Base-by-base conservation (phyloP, 352 stramenopile genomes). In the Globisporangium orthogonon region DNA sequence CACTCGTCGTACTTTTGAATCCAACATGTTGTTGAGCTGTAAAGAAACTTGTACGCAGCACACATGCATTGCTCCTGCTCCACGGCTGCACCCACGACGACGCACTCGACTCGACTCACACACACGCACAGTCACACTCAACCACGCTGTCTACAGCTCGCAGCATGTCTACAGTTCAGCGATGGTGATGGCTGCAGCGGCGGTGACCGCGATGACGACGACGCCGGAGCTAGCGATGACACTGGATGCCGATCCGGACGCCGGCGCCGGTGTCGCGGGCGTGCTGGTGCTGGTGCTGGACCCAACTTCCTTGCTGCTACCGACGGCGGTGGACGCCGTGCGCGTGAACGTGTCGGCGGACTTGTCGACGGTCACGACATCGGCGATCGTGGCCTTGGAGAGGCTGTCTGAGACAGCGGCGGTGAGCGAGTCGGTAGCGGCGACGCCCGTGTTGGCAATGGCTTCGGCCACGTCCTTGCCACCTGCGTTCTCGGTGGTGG, bases 341-440 rank as follows among this genome's bases (percentile, higher is more conserved):
- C 48, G 48, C 17, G 45, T 54, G 46, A 53, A 37, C 28, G 55
- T 49, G 47, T 54, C 37, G 17, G 35, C 35, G 15, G 51, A 35
- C 28, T 50, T 61, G 17, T 33, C 29, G 58, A 64, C 52, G 23
- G 31, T 54, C 13, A 64, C 52, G 28, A 59, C 58, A 44, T 64
- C 58, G 5, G 51, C 47, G 37, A 45, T 59, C 17, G 51, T 64
- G 51, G 48, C 39, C 10, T 64, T 64, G 7, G 58, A 64, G 50
- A 64, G 51, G 39, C 58, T 64, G 58, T 64, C 58, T 4, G 58
- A 59, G 58, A 64, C 52, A 18, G 51, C 51, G 14, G 58, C 58
- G 6, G 58, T 18, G 44, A 64, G 50, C 51, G 51, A 64, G 17
- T 29, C 58, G 7, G 44, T 33, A 3, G 41, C 46, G 11, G 43